Evolutionary conservation across 2,329 filamentous ascomycete species (phyloP).

Genomic region (Ophiostoma australiae): DNA sequence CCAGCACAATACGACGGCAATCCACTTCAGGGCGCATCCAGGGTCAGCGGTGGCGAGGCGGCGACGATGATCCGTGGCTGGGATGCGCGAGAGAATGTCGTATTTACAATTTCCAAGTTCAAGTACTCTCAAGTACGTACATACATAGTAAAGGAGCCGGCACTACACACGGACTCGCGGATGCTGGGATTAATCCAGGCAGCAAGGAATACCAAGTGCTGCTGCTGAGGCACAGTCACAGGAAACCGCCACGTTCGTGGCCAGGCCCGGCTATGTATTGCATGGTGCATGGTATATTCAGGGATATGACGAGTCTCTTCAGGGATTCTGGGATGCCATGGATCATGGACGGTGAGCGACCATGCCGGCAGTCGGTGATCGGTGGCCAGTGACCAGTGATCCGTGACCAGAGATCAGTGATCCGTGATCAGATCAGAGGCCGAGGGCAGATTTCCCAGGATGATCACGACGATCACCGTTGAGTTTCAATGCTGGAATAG

Average conservation of each 20-base stretch:
- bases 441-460: neutral
- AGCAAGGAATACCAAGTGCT: no score
- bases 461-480: neutral
- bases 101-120: neutral
- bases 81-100: neutral
- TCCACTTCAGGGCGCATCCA: neutral
- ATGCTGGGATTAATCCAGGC: no score
- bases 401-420: no score
- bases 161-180: neutral
- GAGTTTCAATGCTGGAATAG: neutral
- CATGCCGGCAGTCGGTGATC: neutral
- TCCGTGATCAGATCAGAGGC: neutral
- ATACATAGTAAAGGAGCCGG: no score
- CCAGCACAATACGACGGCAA: neutral
- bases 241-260: no score
- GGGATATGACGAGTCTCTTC: neutral
- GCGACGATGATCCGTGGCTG: conserved; percentile 4
- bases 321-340: neutral
- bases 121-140: no score
- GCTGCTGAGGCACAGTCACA: no score
- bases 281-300: neutral
- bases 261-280: no score
- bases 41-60: neutral
- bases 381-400: no score
- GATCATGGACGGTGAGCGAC: neutral